Evolutionary conservation across 1,139 yeast species (phyloP), one percentile per base, ranked within the genome.

Genomic region (Scheffersomyces titani): DNA sequence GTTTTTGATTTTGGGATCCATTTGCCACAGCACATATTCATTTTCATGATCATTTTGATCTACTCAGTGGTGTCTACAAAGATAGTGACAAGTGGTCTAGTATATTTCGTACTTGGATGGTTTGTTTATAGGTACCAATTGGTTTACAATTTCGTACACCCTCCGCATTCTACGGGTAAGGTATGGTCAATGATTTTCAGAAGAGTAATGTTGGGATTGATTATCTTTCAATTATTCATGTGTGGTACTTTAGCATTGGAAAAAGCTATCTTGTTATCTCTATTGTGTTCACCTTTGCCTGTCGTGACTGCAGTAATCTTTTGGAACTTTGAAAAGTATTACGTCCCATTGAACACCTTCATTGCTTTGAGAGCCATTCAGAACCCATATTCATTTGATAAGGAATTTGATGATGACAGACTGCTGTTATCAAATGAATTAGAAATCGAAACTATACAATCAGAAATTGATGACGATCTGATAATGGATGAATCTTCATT

Each of bases 141-240:
- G 51, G 76, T 86, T 46, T 87, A 86, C 65, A 84, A 88, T 2
- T 84, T 87, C 77, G 88, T 86, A 9, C 91, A 87, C 65, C 87
- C 89, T 1, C 88, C 87, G 20, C 90, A 87, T 69, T 85, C 89
- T 6, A 86, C 90, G 0, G 91, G 90, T 0, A 86, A 85, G 62
- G 86, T 86, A 5, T 87, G 90, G 90, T 89, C 90, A 1, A 78
- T 87, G 68, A 81, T 86, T 3, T 85, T 86, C 59, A 75, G 87
- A 60, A 71, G 90, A 52, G 80, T 86, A 3, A 79, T 85, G 54
- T 64, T 87, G 48, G 90, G 90, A 0, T 72, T 86, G 36, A 71
- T 85, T 13, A 78, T 87, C 53, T 81, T 87, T 65, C 90, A 87
- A 65, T 68, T 86, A 50, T 86, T 87, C 62, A 86, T 86, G 89